Evolutionary conservation across 805 yeast genomes (phyloP), one percentile per base, ranked within the genome.

Genomic region (Isabelozyma rhagii): DNA sequence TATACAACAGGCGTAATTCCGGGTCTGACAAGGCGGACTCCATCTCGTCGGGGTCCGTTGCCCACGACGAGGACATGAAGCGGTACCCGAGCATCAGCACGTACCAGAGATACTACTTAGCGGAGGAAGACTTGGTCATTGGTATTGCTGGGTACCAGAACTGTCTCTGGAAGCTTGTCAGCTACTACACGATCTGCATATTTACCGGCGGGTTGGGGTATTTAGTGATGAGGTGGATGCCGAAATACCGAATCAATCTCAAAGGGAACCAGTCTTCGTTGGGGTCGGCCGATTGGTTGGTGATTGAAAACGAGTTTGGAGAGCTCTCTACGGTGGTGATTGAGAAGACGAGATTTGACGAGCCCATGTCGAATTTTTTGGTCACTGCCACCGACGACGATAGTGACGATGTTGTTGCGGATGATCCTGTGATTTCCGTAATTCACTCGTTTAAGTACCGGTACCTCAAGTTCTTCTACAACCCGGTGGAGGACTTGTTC

Each of bases 81-180:
- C 51, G 56, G 21, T 62, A 48, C 43, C 66, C 67, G 2, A 77
- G 87, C 0, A 66, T 55, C 10, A 66, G 77, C 45, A 72, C 71
- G 48, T 78, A 76, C 55, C 99, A 94, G 68, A 77, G 97, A 50
- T 90, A 88, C 66, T 94, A 93, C 66, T 80, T 94, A 53, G 92
- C 97, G 0, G 98, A 94, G 65, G 99, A 94, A 64, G 99, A 94
- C 71, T 73, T 94, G 60, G 93, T 93, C 10, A 81, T 94, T 51
- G 97, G 96, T 53, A 87, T 94, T 53, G 99, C 97, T 0, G 98
- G 98, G 4, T 94, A 89, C 66, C 67, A 67, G 47, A 80, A 84
- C 13, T 79, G 84, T 10, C 61, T 61, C 44, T 47, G 75, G 55
- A 80, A 83, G 52, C 59, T 68, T 4, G 39, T 70, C 0, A 13